Conservation (phyloP, 495 filamentous ascomycete genomes). For the Evansstolkia leycettana region DNA sequence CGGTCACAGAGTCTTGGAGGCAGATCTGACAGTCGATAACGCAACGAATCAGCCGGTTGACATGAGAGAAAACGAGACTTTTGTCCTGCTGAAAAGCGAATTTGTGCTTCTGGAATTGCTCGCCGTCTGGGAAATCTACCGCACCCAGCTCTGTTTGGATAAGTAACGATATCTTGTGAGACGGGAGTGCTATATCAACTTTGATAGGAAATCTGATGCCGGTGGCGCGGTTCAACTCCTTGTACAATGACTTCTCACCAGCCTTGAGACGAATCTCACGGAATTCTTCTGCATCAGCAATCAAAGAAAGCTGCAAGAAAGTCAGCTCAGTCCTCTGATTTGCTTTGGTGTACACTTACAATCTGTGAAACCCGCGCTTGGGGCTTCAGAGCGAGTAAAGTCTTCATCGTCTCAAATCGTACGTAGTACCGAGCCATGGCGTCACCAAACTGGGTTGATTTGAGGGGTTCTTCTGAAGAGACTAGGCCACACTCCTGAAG, state of each 20-base stretch:
- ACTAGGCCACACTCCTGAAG: slow-evolving; percentile 54
- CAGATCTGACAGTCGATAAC: slow-evolving; percentile 72
- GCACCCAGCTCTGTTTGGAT: slow-evolving; percentile 71
- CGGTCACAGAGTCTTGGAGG: slow-evolving; percentile 52
- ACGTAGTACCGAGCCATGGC: slow-evolving; percentile 93
- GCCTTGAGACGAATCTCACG: slow-evolving; percentile 62
- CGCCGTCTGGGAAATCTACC: slow-evolving; percentile 55
- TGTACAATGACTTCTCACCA: slow-evolving; percentile 63
- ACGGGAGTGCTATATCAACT: slow-evolving; percentile 53
- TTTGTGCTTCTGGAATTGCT: slow-evolving; percentile 48
- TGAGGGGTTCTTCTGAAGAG: slow-evolving; percentile 32
- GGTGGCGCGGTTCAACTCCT: slow-evolving; percentile 65
- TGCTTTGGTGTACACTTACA: slow-evolving; percentile 34
- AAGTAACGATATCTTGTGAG: slow-evolving; percentile 82
- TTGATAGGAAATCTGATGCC: slow-evolving; percentile 71
- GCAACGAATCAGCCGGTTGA: slow-evolving; percentile 67
- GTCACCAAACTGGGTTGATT: slow-evolving; percentile 66
- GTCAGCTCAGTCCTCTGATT: neutral
- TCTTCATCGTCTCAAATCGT: slow-evolving; percentile 81
- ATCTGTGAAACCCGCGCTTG: slow-evolving; percentile 56
- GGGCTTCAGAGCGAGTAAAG: slow-evolving; percentile 48
- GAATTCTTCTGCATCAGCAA: slow-evolving; percentile 69
- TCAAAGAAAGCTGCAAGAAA: slow-evolving; percentile 40
- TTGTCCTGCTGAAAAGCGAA: slow-evolving; percentile 59
- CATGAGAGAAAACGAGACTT: slow-evolving; percentile 55